phyloP scores from a whole-genome alignment of 805 yeast species.

The Candida methanosorbosa region DNA sequence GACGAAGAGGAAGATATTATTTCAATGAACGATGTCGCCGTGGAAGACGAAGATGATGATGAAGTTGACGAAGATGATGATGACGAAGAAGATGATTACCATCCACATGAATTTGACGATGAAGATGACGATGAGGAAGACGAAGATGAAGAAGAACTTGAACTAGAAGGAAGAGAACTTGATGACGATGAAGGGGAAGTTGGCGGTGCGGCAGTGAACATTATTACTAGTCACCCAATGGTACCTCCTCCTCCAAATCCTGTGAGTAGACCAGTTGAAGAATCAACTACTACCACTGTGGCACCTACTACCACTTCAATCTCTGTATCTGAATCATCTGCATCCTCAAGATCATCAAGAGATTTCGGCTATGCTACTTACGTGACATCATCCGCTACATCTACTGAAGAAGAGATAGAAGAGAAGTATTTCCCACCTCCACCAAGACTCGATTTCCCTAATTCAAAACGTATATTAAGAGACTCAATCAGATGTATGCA shows the following conservation, averaged over 20 bases:
- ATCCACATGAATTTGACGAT: slow-evolving; percentile 3
- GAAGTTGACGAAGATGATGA: slow-evolving; percentile 4
- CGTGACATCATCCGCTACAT: background rate
- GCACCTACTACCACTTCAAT: too few species aligned
- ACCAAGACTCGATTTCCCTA: slow-evolving; percentile 6
- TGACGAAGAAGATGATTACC: slow-evolving; percentile 18
- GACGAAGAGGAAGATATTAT: slow-evolving; percentile 11
- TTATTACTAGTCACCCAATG: too few species aligned
- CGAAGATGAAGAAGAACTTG: slow-evolving; percentile 1
- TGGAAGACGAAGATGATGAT: slow-evolving; percentile 5
- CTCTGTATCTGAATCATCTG: background rate
- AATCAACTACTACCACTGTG: too few species aligned
- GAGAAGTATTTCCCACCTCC: background rate
- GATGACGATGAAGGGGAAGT: background rate
- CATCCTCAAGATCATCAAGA: slow-evolving; percentile 1
- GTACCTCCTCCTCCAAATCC: background rate
- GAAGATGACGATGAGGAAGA: slow-evolving; percentile 1
- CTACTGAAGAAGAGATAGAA: background rate
- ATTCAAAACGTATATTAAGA: slow-evolving; percentile 18
- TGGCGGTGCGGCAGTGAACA: too few species aligned
- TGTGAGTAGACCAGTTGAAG: too few species aligned
- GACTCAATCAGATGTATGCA: slow-evolving; percentile 28
- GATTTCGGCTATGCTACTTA: background rate
- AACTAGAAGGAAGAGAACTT: background rate
- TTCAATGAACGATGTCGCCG: background rate